Evolutionary conservation across 345 rosid species (phyloP).

Genomic region (Salix exigua): DNA sequence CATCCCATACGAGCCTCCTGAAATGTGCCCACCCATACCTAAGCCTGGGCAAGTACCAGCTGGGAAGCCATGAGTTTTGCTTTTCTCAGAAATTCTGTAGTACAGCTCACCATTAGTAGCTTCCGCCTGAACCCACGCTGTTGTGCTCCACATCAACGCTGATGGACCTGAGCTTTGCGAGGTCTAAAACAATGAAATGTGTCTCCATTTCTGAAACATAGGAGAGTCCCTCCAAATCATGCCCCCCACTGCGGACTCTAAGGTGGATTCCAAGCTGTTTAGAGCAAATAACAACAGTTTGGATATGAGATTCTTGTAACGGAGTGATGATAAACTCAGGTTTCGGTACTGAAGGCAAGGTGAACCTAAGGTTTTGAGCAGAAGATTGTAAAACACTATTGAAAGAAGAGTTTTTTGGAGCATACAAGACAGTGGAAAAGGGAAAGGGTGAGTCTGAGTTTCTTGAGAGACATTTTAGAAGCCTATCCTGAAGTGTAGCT

Average conservation of each 20-base stretch:
- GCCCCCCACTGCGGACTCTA: not conserved
- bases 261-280: constrained; percentile 17
- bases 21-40: too few relatives aligned
- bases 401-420: too few relatives aligned
- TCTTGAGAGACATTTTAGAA: too few relatives aligned
- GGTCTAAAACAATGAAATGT: constrained; percentile 51
- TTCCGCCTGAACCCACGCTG: constrained; percentile 60
- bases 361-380: too few relatives aligned
- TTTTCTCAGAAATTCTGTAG: constrained; percentile 35
- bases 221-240: not conserved
- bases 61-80: too few relatives aligned
- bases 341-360: too few relatives aligned
- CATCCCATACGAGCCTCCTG: not conserved
- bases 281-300: constrained; percentile 16
- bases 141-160: not conserved
- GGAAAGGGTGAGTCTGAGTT: too few relatives aligned
- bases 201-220: constrained; percentile 17
- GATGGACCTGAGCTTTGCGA: constrained; percentile 43
- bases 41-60: too few relatives aligned
- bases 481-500: too few relatives aligned
- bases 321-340: not conserved
- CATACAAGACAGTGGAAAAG: too few relatives aligned
- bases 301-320: constrained; percentile 22
- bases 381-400: too few relatives aligned
- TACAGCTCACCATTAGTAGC: constrained; percentile 67